Base-by-base conservation (phyloP, 352 stramenopile genomes). In the Globisporangium takayamanum region DNA sequence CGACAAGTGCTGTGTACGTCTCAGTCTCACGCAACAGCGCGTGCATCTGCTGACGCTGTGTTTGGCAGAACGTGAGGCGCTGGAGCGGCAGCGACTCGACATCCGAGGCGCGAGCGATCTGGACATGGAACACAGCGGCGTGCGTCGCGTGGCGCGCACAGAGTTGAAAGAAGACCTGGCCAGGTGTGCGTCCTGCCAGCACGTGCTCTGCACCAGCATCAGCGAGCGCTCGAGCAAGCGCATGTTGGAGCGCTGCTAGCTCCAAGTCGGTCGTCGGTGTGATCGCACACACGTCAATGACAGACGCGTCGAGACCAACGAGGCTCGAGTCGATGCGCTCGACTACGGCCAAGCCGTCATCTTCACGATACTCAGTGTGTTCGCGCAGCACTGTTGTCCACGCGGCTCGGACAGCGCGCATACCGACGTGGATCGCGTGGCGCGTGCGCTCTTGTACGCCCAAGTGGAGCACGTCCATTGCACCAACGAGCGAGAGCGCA, bases 311-410 rank as follows among this genome's bases (percentile, higher is more conserved):
- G 11, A 75, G n/a, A 20, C 67, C 72, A 15, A 53, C 44, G 8
- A 79, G 16, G n/a, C 69, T 79, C 18, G 67, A 69, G 48, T 80
- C 74, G 6, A 76, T 64, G 14, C 74, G 69, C 52, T 66, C 59
- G 18, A 72, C 53, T 42, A 44, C 25, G 1, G 26, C 20, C 5
- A 41, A 10, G 41, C 14, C 7, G 41, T 46, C 41, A 20, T 12
- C 15, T 53, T 55, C 8, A 39, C 15, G 8, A 39, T 48, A 63
- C 49, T 1, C 50, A 63, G 48, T 10, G 11, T 16, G 7, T 26
- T 12, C 55, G 55, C 48, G 26, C 25, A 55, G 14, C 64, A 51
- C 28, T 18, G 18, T 36, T 26, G 48, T 2, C 30, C 49, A 66
- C 11, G 60, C 60, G 5, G 42, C 28, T 5, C 33, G 28, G 11